Conservation (phyloP, 2,329 filamentous ascomycete genomes). For the Fusarium sp. region DNA sequence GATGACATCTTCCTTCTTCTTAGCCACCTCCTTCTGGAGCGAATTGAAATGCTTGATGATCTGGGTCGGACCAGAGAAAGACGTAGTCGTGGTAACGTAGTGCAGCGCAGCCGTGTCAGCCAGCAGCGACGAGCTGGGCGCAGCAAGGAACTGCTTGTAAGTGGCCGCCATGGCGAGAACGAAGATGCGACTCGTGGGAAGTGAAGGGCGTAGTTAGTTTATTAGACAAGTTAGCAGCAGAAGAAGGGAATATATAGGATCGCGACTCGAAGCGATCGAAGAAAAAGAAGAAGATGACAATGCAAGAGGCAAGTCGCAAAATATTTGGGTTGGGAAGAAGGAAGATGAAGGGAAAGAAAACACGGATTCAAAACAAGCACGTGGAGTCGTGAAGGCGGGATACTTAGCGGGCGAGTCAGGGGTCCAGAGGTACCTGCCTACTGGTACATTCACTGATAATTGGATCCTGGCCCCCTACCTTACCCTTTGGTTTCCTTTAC, state of each 20-base stretch:
- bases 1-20: conserved; percentile 84
- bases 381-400: conserved; percentile 45
- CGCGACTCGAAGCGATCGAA: conserved; percentile 33
- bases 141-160: conserved; percentile 81
- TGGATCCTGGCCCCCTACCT: conserved; percentile 16
- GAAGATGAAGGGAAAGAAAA: conserved; percentile 44
- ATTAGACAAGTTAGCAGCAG: conserved; percentile 13
- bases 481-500: conserved; percentile 19
- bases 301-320: conserved; percentile 18
- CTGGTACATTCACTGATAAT: conserved; percentile 22
- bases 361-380: conserved; percentile 49
- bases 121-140: conserved; percentile 75
- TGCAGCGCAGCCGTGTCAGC: conserved; percentile 78
- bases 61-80: conserved; percentile 77
- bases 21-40: conserved; percentile 82
- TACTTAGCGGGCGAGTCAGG: conserved; percentile 37
- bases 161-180: conserved; percentile 59
- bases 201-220: conserved; percentile 18
- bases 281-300: conserved; percentile 18
- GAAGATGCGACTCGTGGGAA: conserved; percentile 34
- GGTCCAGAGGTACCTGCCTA: conserved; percentile 33
- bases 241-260: conserved; percentile 13
- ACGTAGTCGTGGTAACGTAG: conserved; percentile 91
- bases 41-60: conserved; percentile 87
- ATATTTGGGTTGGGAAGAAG: conserved; percentile 12